phyloP scores from a whole-genome alignment of 2,329 filamentous ascomycete species.

The Hymenoscyphus fructigenus region DNA sequence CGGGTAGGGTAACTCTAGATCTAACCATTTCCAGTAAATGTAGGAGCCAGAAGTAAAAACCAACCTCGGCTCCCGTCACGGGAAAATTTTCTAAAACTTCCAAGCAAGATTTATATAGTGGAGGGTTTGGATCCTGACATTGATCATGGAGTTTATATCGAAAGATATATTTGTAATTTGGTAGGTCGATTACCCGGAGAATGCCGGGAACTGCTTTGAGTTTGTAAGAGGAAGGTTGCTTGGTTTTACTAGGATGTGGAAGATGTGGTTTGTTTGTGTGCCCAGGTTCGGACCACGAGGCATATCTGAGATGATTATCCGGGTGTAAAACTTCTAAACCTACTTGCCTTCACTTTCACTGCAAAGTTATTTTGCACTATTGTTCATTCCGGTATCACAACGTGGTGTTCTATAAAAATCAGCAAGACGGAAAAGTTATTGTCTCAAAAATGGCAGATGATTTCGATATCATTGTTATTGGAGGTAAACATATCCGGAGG shows the following conservation, averaged over 20 bases:
- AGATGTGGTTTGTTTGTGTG: not conserved
- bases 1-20: no score
- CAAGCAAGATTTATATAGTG: no score
- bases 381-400: no score
- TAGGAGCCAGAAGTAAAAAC: no score
- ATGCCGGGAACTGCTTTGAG: not conserved
- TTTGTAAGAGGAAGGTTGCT: not conserved
- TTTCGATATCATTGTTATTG: slow-evolving; percentile 7
- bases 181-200: not conserved
- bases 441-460: not conserved
- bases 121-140: no score
- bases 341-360: not conserved
- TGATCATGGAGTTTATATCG: no score
- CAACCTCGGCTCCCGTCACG: no score
- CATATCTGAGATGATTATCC: not conserved
- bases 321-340: not conserved
- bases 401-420: not conserved
- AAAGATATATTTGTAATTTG: not conserved
- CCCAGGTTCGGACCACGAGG: not conserved
- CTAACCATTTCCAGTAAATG: no score
- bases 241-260: not conserved
- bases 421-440: not conserved
- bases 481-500: not conserved
- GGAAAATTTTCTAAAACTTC: no score
- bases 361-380: no score